Percentiles rank a stretch among this genome's conserved stretches.
These are phyloP conservation scores for Parsonsia alboflavescens DNA, from an alignment of 257 asterid genomes.

Conservation along the genomic window DNA sequence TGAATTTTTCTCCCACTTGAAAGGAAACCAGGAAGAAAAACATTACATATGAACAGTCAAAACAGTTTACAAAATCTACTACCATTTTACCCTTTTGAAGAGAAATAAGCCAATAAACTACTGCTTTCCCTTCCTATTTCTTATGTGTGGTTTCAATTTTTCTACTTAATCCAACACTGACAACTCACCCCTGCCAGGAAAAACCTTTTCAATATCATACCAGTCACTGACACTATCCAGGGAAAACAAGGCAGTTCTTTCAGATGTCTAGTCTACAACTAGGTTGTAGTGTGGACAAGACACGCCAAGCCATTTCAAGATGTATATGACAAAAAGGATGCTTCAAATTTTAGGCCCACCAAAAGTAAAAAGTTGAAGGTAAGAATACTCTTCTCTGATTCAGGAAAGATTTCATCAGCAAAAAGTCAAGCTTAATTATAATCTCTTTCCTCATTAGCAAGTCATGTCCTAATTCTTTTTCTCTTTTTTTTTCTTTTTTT, in stretches of 20 bases:
- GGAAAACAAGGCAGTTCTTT: neutral
- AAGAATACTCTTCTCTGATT: neutral
- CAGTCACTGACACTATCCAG: neutral
- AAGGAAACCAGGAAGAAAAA: neutral
- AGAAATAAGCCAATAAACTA: neutral
- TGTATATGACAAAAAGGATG: neutral
- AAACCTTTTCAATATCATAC: neutral
- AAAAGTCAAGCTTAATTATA: neutral
- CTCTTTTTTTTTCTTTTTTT: neutral
- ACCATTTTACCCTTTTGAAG: neutral
- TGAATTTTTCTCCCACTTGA: neutral
- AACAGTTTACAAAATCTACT: neutral
- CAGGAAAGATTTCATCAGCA: neutral
- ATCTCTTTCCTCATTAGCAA: neutral
- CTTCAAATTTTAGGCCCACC: neutral
- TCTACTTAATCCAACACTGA: neutral
- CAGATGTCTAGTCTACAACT: neutral
- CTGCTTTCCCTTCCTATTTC: neutral
- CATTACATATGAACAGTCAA: neutral
- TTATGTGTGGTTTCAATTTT: neutral
- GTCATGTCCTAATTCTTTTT: neutral
- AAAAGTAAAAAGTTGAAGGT: neutral
- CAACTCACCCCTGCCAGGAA: neutral
- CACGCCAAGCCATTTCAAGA: neutral
- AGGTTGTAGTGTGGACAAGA: neutral